Evolutionary conservation across 768 basidiomycete genomes (phyloP), one percentile per base, ranked within the genome.

Genomic region (Xerocomellus chrysenteron): DNA sequence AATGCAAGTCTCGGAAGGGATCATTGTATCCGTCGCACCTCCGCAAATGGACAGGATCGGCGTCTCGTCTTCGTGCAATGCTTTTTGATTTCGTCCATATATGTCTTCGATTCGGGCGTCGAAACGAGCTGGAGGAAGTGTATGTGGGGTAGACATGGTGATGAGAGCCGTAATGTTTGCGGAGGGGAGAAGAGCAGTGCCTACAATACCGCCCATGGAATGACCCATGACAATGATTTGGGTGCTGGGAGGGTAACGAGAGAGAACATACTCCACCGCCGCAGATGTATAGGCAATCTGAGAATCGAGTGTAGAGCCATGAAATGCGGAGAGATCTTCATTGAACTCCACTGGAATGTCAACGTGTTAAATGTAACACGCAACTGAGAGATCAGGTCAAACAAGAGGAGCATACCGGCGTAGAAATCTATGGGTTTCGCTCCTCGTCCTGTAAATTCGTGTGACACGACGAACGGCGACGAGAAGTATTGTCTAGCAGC

Each of bases 191-290:
- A 95, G 78, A 6, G 90, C 85, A 0, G 86, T 84, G 10, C 92
- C 93, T 5, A 96, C 94, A 46, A 96, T 76, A 11, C 97, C 97
- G 24, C 97, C 97, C 97, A 99, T 99, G 12, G 95, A 98, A 69
- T 98, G 96, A 2, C 90, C 97, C 70, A 98, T 76, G 55, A 98
- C 67, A 46, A 89, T 82, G 52, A 98, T 83, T 36, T 75, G 64
- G 3, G 90, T 86, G 51, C 80, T 68, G 14, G 74, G 57, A 2
- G 83, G 82, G 69, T 98, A 97, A 28, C 84, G 75, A 1, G 88
- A 86, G 39, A 94, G 81, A 58, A 98, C 89, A 65, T 90, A 91
- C 9, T 76, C 72, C 55, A 97, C 83, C 14, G 88, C 87, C 42
- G 79, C 76, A 35, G 82, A 74, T 13, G 91, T 80, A 72, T 93